These are phyloP conservation scores for Diaporthe longicolla DNA, from an alignment of 2,329 filamentous ascomycete genomes.

Conservation along the genomic window DNA sequence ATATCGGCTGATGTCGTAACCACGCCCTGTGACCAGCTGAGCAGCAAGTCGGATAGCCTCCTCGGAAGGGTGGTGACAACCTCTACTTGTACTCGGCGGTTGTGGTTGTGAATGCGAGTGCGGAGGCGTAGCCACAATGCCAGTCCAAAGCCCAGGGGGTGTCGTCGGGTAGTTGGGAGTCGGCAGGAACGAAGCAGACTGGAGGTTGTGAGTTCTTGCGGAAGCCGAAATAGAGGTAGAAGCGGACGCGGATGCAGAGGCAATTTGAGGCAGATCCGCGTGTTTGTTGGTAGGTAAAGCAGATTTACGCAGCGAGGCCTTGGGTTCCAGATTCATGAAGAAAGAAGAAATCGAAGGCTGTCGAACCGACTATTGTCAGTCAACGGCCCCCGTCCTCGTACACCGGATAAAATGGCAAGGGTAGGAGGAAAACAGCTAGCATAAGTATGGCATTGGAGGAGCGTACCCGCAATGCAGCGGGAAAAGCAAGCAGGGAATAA, in stretches of 20 bases:
- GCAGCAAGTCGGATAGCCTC: slow-evolving; percentile 42
- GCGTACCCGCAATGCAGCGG: slow-evolving; percentile 27
- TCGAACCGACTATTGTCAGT: slow-evolving; percentile 42
- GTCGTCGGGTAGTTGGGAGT: slow-evolving; percentile 3
- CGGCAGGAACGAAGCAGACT: not conserved
- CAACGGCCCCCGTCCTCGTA: slow-evolving; percentile 38
- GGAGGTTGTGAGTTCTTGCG: slow-evolving; percentile 3
- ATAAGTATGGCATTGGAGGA: slow-evolving; percentile 29
- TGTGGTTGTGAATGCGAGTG: slow-evolving; percentile 21
- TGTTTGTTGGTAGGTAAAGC: slow-evolving; percentile 27
- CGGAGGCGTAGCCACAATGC: slow-evolving; percentile 26
- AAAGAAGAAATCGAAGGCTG: slow-evolving; percentile 39
- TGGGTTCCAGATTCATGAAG: slow-evolving; percentile 42
- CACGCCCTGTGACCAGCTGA: slow-evolving; percentile 43
- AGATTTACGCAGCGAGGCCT: slow-evolving; percentile 29
- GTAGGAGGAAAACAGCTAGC: slow-evolving; percentile 30
- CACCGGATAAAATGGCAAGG: slow-evolving; percentile 39
- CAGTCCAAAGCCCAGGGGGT: slow-evolving; percentile 5
- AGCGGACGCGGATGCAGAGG: slow-evolving; percentile 18
- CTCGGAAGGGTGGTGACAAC: slow-evolving; percentile 33
- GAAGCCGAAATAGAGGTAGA: slow-evolving; percentile 4
- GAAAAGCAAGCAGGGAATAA: slow-evolving; percentile 25
- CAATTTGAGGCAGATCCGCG: slow-evolving; percentile 4
- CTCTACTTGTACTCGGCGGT: not conserved
- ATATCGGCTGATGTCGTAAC: slow-evolving; percentile 49